Evolutionary conservation across 1,139 yeast species (phyloP).

Genomic region (Kodamaea derodonti): DNA sequence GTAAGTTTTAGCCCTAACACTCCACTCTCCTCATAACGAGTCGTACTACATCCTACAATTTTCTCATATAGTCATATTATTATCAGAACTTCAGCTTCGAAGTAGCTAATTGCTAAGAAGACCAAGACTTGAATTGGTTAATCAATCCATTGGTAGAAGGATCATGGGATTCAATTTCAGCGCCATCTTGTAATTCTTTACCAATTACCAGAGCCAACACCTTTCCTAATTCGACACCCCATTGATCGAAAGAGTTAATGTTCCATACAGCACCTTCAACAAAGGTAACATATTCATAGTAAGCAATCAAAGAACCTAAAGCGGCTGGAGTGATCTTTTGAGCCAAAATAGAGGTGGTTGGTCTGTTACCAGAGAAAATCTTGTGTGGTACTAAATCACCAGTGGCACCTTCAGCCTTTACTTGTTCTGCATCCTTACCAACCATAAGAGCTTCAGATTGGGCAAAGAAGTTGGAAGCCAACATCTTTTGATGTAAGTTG

Average conservation of each 20-base stretch:
- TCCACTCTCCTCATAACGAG: too few species aligned
- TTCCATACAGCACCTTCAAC: constrained; percentile 99
- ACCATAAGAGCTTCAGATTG: constrained; percentile 98
- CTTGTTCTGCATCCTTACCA: constrained; percentile 85
- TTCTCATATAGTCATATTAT: too few species aligned
- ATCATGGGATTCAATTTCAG: constrained; percentile 66
- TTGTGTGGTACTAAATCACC: constrained; percentile 91
- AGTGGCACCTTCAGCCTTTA: constrained; percentile 84
- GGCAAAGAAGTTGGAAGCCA: constrained; percentile 97
- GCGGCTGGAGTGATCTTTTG: constrained; percentile 96
- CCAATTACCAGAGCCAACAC: constrained; percentile 95
- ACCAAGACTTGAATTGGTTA: constrained; percentile 92
- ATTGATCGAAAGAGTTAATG: constrained; percentile 98
- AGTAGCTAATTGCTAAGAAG: constrained; percentile 18
- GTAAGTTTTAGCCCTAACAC: too few species aligned
- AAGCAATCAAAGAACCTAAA: constrained; percentile 92
- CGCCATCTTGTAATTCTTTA: constrained; percentile 67
- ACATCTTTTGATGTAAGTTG: constrained; percentile 94
- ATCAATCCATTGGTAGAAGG: constrained; percentile 87
- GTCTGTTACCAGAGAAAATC: constrained; percentile 96
- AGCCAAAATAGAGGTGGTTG: constrained; percentile 94
- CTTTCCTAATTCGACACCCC: constrained; percentile 99
- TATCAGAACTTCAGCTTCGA: background rate
- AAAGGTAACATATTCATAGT: constrained; percentile 95
- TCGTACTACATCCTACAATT: too few species aligned